These are phyloP conservation scores for Globisporangium viniferum DNA, from an alignment of 352 stramenopile species.

Conservation along the genomic window DNA sequence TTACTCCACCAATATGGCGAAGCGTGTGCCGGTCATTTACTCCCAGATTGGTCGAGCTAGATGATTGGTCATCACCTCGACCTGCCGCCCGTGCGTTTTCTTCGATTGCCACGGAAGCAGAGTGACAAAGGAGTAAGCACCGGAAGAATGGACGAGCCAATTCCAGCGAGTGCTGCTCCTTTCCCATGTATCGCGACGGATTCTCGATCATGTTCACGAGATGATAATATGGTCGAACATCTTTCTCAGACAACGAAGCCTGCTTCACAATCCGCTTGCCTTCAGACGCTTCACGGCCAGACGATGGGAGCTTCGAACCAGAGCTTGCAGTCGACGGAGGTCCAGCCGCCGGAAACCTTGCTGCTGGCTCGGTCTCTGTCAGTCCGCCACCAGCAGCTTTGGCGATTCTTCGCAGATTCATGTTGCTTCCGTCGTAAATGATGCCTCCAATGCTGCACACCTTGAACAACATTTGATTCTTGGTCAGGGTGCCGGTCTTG, in stretches of 20 bases:
- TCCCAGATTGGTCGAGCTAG: conserved; percentile 1
- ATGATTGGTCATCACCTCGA: conserved; percentile 5
- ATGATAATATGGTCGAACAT: conserved; percentile 61
- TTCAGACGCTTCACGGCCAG: conserved; percentile 16
- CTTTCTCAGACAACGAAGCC: conserved; percentile 58
- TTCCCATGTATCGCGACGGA: conserved; percentile 36
- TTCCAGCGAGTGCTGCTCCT: conserved; percentile 56
- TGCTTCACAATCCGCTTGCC: conserved; percentile 32
- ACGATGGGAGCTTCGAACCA: conserved; percentile 6
- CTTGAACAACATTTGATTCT: conserved; percentile 99
- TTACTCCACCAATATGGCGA: conserved; percentile 21
- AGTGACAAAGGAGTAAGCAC: conserved; percentile 79
- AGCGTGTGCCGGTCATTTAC: conserved; percentile 10
- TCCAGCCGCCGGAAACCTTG: not conserved
- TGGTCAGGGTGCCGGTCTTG: conserved; percentile 99
- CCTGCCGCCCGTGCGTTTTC: conserved; percentile 20
- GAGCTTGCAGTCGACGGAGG: conserved; percentile 7
- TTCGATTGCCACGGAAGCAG: conserved; percentile 58
- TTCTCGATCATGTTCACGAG: conserved; percentile 71
- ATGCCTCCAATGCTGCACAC: conserved; percentile 89
- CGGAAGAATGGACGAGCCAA: conserved; percentile 76
- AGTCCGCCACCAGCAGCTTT: conserved; percentile 30
- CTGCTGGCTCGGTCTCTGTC: not conserved
- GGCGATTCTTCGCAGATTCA: conserved; percentile 41
- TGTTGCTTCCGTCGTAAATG: conserved; percentile 82